Conservation (phyloP, 805 yeast species). For the Wickerhamiella lipophila region DNA sequence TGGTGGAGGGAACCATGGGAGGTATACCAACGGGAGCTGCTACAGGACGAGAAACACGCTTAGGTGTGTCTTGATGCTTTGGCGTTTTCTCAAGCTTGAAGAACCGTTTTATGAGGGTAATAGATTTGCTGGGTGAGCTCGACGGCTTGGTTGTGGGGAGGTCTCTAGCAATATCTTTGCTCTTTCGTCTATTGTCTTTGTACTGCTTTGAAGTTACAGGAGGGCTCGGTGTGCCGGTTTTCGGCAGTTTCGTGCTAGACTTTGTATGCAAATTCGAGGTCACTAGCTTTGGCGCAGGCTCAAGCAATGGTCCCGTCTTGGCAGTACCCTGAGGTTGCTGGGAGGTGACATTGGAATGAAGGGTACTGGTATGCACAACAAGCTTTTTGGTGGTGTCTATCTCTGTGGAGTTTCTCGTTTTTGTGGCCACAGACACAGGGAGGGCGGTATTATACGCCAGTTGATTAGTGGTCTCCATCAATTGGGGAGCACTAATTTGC, state of each 20-base stretch:
- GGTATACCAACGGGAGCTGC: not conserved
- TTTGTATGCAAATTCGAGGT: not conserved
- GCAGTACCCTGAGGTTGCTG: not conserved
- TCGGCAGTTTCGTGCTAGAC: no score
- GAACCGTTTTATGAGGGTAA: not conserved
- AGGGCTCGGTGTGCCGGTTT: no score
- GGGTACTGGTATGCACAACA: not conserved
- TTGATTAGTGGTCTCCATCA: slow-evolving; percentile 7
- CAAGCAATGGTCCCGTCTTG: not conserved
- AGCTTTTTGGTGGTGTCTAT: not conserved
- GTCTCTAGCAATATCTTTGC: not conserved
- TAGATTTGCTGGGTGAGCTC: not conserved
- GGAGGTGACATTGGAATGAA: not conserved
- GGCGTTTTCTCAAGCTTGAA: not conserved
- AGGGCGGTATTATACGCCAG: not conserved
- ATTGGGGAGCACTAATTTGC: slow-evolving; percentile 3
- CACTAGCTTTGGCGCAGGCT: not conserved
- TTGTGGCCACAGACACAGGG: not conserved
- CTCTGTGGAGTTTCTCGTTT: not conserved
- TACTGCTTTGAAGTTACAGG: not conserved
- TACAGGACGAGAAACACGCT: not conserved
- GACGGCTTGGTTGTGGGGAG: not conserved
- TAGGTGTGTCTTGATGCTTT: not conserved
- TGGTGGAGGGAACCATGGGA: not conserved
- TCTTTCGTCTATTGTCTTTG: not conserved